Percentiles rank a stretch among this genome's conserved stretches.
These are phyloP conservation scores for Aspergillus campestris DNA, from an alignment of 495 filamentous ascomycete genomes.

Conservation along the genomic window DNA sequence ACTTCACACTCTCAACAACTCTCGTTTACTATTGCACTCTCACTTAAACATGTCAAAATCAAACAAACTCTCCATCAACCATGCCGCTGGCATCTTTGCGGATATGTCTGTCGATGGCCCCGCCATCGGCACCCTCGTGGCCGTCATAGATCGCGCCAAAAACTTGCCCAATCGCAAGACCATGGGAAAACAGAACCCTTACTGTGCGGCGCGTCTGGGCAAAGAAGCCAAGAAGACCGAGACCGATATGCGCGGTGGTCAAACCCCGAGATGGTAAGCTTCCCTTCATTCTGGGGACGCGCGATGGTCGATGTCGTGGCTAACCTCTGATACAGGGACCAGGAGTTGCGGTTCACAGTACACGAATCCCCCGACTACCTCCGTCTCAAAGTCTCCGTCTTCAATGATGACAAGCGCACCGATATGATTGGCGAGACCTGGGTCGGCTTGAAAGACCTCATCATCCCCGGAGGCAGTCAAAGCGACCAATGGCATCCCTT, in stretches of 20 bases:
- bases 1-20: neutral
- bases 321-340: conserved; percentile 60
- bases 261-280: conserved; percentile 88
- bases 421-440: conserved; percentile 92
- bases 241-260: conserved; percentile 87
- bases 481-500: conserved; percentile 87
- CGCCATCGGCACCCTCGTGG: conserved; percentile 84
- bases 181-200: conserved; percentile 97
- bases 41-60: conserved; percentile 24
- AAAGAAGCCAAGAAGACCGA: conserved; percentile 98
- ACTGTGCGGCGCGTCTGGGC: conserved; percentile 85
- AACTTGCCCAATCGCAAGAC: conserved; percentile 94
- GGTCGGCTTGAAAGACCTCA: conserved; percentile 71
- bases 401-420: conserved; percentile 96
- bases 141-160: conserved; percentile 86
- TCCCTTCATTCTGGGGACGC: neutral
- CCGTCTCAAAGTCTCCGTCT: conserved; percentile 86
- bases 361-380: conserved; percentile 95
- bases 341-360: conserved; percentile 91
- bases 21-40: neutral
- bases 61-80: conserved; percentile 36
- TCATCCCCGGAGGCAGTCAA: conserved; percentile 81
- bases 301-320: conserved; percentile 3
- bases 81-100: conserved; percentile 90
- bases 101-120: conserved; percentile 95